A percentile compares a stretch with the other conserved stretches of the same genome.
Evolutionary conservation across 1,284 basidiomycete species (phyloP).

Genomic region (Amylostereum areolatum): DNA sequence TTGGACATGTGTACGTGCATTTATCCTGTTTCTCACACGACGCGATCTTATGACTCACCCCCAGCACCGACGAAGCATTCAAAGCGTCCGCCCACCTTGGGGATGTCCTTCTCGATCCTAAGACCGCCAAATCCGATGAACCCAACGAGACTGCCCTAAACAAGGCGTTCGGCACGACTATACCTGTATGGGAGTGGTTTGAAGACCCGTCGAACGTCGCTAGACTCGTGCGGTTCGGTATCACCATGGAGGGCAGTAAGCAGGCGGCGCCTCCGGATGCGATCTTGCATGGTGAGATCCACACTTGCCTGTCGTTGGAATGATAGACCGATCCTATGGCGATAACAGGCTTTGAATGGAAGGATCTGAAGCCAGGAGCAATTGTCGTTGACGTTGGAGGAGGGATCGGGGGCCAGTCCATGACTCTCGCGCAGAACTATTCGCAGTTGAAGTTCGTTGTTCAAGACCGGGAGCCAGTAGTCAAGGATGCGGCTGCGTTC

Average conservation of each 20-base stretch:
- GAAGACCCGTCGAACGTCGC: slow-evolving; percentile 22
- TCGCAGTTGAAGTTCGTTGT: slow-evolving; percentile 15
- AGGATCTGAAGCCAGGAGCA: slow-evolving; percentile 4
- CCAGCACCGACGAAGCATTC: slow-evolving; percentile 28
- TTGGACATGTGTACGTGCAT: background rate
- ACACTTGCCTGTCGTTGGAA: background rate
- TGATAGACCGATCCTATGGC: background rate
- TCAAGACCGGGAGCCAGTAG: slow-evolving; percentile 13
- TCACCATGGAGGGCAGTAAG: slow-evolving; percentile 23
- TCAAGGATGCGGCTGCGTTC: slow-evolving; percentile 1
- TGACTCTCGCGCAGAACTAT: slow-evolving; percentile 8
- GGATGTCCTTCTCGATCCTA: slow-evolving; percentile 28
- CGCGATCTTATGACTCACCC: too few relatives aligned
- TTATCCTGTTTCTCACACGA: background rate
- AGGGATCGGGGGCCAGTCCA: slow-evolving; percentile 9
- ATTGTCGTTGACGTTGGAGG: slow-evolving; percentile 17
- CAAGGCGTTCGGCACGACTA: slow-evolving; percentile 18
- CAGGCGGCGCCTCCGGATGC: slow-evolving; percentile 11
- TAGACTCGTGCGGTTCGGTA: slow-evolving; percentile 24
- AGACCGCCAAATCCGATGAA: slow-evolving; percentile 22
- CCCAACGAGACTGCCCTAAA: slow-evolving; percentile 23
- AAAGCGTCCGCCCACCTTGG: slow-evolving; percentile 27
- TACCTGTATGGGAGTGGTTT: slow-evolving; percentile 24
- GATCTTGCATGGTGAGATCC: slow-evolving; percentile 23
- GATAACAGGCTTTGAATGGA: slow-evolving; percentile 14